Evolutionary conservation across 2,329 filamentous ascomycete species (phyloP).

Genomic region (Pyrenochaeta sp.): DNA sequence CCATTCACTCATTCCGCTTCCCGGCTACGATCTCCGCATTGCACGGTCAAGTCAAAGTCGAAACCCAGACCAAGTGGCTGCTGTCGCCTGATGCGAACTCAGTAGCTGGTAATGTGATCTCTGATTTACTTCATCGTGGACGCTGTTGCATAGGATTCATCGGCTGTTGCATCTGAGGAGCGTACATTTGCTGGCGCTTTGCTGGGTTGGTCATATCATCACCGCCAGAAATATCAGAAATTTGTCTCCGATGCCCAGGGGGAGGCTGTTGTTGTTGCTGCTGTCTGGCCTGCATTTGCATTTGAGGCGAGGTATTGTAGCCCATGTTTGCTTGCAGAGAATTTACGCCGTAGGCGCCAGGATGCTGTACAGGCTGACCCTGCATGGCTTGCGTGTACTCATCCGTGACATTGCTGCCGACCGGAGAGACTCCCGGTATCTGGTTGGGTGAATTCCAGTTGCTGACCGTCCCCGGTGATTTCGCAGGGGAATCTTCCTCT

Average conservation of each 20-base stretch:
- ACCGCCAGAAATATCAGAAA: constrained; percentile 68
- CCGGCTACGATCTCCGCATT: neutral
- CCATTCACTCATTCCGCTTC: neutral
- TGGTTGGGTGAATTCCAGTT: constrained; percentile 72
- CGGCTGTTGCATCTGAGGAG: constrained; percentile 52
- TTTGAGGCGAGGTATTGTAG: constrained; percentile 51
- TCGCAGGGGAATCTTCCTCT: constrained; percentile 69
- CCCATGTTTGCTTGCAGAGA: constrained; percentile 46
- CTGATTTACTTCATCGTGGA: constrained; percentile 44
- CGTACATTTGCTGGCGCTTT: constrained; percentile 68
- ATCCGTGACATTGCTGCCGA: constrained; percentile 57
- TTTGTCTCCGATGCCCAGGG: constrained; percentile 61
- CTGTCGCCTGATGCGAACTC: neutral
- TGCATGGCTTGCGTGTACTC: constrained; percentile 58
- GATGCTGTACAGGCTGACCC: constrained; percentile 43
- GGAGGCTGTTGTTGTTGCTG: constrained; percentile 31
- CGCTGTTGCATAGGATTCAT: constrained; percentile 62
- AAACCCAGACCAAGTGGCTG: neutral
- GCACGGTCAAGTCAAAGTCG: neutral
- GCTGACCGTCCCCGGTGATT: constrained; percentile 67
- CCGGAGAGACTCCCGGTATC: constrained; percentile 65
- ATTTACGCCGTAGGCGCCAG: constrained; percentile 49
- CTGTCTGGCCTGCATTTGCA: constrained; percentile 47
- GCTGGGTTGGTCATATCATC: constrained; percentile 60
- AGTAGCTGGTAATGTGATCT: neutral